Percentiles rank a stretch among this genome's conserved stretches.
phyloP scores from a whole-genome alignment of 345 rosid genomes.

The Eucalyptus virginea region DNA sequence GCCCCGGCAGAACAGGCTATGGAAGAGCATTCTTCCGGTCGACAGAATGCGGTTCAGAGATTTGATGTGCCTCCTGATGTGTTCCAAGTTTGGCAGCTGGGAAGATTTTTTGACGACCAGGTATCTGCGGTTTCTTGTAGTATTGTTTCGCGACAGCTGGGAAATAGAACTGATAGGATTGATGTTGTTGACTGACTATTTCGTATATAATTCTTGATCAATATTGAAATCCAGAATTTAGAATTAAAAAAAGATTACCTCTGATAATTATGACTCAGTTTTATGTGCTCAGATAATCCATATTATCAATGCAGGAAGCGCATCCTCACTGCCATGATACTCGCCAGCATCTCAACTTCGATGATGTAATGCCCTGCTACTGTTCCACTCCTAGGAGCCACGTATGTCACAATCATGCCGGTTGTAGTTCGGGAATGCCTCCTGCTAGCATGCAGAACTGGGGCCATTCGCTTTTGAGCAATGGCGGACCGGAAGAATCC shows the following conservation, averaged over 20 bases:
- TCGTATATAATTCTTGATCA: not conserved
- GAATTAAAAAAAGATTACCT: not conserved
- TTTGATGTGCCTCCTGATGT: not conserved
- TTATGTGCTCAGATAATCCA: not conserved
- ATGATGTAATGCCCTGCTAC: not conserved
- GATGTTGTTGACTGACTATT: not conserved
- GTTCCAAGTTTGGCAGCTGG: not conserved
- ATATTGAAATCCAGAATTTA: not conserved
- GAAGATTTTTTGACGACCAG: not conserved
- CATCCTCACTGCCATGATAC: not conserved
- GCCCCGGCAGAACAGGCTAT: not conserved
- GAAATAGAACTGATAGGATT: not conserved
- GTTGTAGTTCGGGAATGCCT: not conserved
- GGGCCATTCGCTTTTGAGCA: not conserved
- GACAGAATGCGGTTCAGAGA: not conserved
- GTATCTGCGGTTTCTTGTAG: not conserved
- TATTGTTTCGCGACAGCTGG: not conserved
- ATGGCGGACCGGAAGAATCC: not conserved
- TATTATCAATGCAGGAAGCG: not conserved
- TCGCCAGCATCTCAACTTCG: not conserved
- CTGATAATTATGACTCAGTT: not conserved
- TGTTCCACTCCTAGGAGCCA: not conserved
- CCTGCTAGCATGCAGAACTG: not conserved
- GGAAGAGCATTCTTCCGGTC: not conserved
- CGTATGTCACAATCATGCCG: not conserved